phyloP scores from a whole-genome alignment of 108 stramenopile species.

The Skeletonema costatum region DNA sequence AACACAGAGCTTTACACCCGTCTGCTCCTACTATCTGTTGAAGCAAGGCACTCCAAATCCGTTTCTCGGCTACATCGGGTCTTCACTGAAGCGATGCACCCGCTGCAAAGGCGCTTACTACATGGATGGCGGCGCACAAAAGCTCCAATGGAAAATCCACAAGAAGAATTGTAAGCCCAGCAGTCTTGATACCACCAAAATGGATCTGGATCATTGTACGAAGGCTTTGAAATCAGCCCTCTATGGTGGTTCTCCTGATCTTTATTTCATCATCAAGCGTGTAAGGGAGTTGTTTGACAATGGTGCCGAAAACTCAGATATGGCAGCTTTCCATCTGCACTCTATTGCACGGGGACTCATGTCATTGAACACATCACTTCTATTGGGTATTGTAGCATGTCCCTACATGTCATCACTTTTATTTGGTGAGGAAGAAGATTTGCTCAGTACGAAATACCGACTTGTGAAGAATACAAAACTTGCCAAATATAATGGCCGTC shows the following conservation, averaged over 20 bases:
- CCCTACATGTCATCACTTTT: constrained; percentile 9
- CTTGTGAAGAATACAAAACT: not conserved
- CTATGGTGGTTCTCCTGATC: not conserved
- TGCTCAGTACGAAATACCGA: constrained; percentile 9
- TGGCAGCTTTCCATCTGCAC: not conserved
- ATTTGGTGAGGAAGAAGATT: constrained; percentile 14
- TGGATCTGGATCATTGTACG: not conserved
- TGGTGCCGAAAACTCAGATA: not conserved
- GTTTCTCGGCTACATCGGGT: constrained; percentile 2
- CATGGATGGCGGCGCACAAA: not conserved
- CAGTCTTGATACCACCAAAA: not conserved
- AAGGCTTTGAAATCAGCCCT: not conserved
- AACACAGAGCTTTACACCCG: not conserved
- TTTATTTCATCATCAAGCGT: not conserved
- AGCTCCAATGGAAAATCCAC: constrained; percentile 13
- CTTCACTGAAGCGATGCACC: not conserved
- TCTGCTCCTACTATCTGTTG: constrained; percentile 14
- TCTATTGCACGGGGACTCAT: constrained; percentile 3
- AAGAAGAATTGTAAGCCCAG: constrained; percentile 10
- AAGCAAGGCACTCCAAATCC: constrained; percentile 12
- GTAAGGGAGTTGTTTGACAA: not conserved
- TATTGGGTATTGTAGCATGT: constrained; percentile 5
- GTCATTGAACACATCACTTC: not conserved
- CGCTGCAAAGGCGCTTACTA: constrained; percentile 11
- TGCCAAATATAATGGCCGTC: constrained; percentile 10